These are phyloP conservation scores for Gaertneriomyces semiglobifer DNA, from an alignment of 192 early-diverging fungal species.

Conservation along the genomic window DNA sequence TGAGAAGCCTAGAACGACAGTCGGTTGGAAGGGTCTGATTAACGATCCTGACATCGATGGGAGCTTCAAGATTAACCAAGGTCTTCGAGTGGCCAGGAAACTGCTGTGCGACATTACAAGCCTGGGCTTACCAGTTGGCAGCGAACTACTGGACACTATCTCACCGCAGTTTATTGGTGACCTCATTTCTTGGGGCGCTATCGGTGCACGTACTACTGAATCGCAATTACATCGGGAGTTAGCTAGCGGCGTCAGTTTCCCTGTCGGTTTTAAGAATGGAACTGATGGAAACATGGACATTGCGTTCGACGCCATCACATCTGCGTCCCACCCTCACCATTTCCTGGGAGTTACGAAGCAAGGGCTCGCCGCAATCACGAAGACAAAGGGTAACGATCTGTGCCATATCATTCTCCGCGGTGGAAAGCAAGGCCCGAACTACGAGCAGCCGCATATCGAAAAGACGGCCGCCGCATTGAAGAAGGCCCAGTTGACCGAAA, in stretches of 20 bases:
- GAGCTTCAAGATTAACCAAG: slow-evolving; percentile 93
- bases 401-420: slow-evolving; percentile 92
- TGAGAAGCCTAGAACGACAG: slow-evolving; percentile 87
- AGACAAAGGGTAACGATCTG: slow-evolving; percentile 71
- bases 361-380: slow-evolving; percentile 85
- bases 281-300: slow-evolving; percentile 87
- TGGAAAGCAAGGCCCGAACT: slow-evolving; percentile 87
- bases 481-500: slow-evolving; percentile 55
- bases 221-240: slow-evolving; percentile 83
- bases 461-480: slow-evolving; percentile 56
- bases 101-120: slow-evolving; percentile 54
- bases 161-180: slow-evolving; percentile 93
- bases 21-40: slow-evolving; percentile 94
- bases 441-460: slow-evolving; percentile 36
- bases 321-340: slow-evolving; percentile 78
- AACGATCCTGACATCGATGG: slow-evolving; percentile 55
- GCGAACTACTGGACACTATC: slow-evolving; percentile 91
- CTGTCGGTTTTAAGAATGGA: slow-evolving; percentile 91
- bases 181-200: slow-evolving; percentile 92
- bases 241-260: slow-evolving; percentile 85
- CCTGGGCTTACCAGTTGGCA: slow-evolving; percentile 78
- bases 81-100: slow-evolving; percentile 76
- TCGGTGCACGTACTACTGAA: slow-evolving; percentile 92
- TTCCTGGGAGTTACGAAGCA: slow-evolving; percentile 93
- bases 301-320: slow-evolving; percentile 84